Evolutionary conservation across 352 stramenopile species (phyloP).

Genomic region (Globisporangium parvum): DNA sequence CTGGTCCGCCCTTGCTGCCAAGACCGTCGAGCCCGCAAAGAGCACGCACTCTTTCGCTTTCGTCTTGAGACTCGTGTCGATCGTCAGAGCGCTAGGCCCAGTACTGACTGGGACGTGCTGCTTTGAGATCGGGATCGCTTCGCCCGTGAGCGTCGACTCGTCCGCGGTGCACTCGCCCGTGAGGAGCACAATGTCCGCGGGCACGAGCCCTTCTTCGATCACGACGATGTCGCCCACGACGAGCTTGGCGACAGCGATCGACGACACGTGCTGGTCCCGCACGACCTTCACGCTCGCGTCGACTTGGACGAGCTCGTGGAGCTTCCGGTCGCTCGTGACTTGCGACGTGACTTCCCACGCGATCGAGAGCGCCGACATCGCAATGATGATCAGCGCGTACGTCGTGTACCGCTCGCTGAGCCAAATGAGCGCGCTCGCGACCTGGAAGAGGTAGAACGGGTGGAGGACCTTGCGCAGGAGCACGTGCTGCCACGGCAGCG

Average conservation of each 20-base stretch:
- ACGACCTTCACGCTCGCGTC: conserved; percentile 55
- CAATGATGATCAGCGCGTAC: conserved; percentile 60
- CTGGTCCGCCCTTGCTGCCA: conserved; percentile 23
- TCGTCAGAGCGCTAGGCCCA: conserved; percentile 4
- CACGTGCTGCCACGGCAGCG: conserved; percentile 36
- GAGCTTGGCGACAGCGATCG: conserved; percentile 35
- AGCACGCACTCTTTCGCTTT: conserved; percentile 45
- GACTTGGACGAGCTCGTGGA: conserved; percentile 50
- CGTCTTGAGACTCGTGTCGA: conserved; percentile 37
- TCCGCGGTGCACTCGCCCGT: conserved; percentile 63
- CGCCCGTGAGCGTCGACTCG: conserved; percentile 72
- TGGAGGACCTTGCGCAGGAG: conserved; percentile 67
- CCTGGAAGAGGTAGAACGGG: conserved; percentile 79
- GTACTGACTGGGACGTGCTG: conserved; percentile 14
- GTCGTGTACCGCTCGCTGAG: conserved; percentile 57
- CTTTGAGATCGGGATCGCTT: conserved; percentile 79
- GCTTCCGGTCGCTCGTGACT: conserved; percentile 52
- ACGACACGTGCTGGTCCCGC: conserved; percentile 38
- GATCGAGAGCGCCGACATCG: conserved; percentile 62
- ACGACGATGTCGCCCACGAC: conserved; percentile 69
- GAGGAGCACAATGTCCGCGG: conserved; percentile 58
- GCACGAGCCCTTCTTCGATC: conserved; percentile 54
- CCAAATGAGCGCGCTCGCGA: conserved; percentile 63
- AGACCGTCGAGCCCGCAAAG: conserved; percentile 50
- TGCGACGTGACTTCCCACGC: conserved; percentile 63